Conservation (phyloP, 495 filamentous ascomycete genomes). For the Daldinia loculata region DNA sequence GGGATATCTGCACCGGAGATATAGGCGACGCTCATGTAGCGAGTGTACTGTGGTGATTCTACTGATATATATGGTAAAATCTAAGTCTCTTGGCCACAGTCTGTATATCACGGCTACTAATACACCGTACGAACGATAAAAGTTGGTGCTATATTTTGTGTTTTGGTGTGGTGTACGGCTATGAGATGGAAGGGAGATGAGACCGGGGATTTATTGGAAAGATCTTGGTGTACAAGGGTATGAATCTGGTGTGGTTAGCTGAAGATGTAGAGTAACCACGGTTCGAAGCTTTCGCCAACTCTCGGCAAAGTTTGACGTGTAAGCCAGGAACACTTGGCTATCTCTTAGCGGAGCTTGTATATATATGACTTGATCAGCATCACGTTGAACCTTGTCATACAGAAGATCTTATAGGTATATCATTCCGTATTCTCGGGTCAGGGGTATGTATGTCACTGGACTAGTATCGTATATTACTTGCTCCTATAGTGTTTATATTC, state of each 20-base stretch:
- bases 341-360: not conserved
- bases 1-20: no score
- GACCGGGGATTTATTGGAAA: not conserved
- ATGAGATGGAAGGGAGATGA: no score
- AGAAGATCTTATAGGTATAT: not conserved
- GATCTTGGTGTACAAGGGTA: not conserved
- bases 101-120: no score
- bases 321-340: not conserved
- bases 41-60: no score
- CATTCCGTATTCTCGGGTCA: not conserved
- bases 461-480: not conserved
- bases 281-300: not conserved
- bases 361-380: not conserved
- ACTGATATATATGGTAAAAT: no score
- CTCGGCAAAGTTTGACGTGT: not conserved
- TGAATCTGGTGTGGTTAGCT: no score
- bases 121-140: no score
- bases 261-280: not conserved
- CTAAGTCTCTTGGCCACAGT: no score
- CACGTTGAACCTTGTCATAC: not conserved
- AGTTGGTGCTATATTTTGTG: no score
- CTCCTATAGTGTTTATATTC: conserved; percentile 11
- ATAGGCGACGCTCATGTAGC: no score
- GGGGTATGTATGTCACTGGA: not conserved
- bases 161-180: no score